Base-by-base conservation (phyloP, 805 yeast genomes). In the Pichia californica region DNA sequence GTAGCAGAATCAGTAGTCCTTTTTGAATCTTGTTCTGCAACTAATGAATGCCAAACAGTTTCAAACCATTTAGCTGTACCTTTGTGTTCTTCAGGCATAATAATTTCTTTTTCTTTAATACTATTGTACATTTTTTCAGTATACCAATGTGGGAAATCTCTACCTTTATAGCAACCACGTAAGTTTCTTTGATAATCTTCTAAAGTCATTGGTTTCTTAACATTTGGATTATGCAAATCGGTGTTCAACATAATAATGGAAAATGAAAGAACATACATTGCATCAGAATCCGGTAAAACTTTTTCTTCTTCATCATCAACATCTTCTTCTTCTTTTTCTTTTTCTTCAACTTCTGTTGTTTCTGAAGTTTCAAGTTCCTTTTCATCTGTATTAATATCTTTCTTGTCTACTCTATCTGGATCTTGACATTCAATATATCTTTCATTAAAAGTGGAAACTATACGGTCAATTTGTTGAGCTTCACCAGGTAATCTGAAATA, bases 51-150 rank as follows among this genome's bases (percentile, higher is more conserved):
- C 95, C 95, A 85, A 26, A 68, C 71, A 56, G 85, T 91, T 57
- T 89, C 97, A 62, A 89, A 91, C 81, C 95, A 83, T 58, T 84
- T 88, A 18, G 88, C 85, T 10, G 88, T 86, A 14, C 91, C 93
- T 58, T 88, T 94, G 54, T 91, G 97, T 56, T 93, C 99, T 56
- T 93, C 98, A 0, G 99, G 98, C 89, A 94, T 86, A 38, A 93
- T 87, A 50, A 93, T 93, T 62, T 93, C 99, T 41, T 83, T 76
- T 44, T 82, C 86, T 48, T 78, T 74, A 43, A 93, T 89, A 1
- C 95, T 83, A 21, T 74, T 67, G 62, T 85, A 93, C 21, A 91
- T 88, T 50, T 76, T 83, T 47, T 81, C 79, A 48, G 91, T 68
- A 57, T 88, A 91, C 85, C 95, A 88, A 20, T 72, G 73, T 3